Base-by-base conservation (phyloP, 805 yeast species). In the Metschnikowia koreensis region DNA sequence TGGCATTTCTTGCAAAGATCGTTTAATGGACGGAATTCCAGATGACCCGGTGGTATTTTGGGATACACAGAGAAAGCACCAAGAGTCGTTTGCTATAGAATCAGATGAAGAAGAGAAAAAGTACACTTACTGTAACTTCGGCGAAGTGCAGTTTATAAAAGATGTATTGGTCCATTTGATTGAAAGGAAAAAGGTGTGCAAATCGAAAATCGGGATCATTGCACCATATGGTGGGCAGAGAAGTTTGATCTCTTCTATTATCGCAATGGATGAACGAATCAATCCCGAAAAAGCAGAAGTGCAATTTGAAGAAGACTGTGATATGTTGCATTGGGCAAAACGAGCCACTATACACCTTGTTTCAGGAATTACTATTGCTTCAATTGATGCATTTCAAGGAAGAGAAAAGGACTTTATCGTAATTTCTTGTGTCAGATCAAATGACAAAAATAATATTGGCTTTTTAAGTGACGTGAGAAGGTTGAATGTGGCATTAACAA, bases 211-310 rank as follows among this genome's bases (percentile, higher is more conserved):
- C 64, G 97, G 97, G 65, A 86, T 92, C 33, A 85, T 92, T 47
- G 90, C 97, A 6, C 97, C 97, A 0, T 92, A 92, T 67, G 96
- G 89, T 66, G 97, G 97, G 33, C 97, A 92, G 70, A 74, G 96
- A 55, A 87, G 90, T 0, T 90, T 85, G 64, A 72, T 92, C 46
- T 79, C 82, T 9, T 17, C 26, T 8, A 22, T 31, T 12, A 26
- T 46, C 3, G 17, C 28, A 8, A 31, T 15, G 16, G 27, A 47
- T 33, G 29, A 27, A 15, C 22, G 26, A 6, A 34, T 38, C 34
- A 37, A 47, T 22, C 41, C 33, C 26, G 28, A 29, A 17, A 27
- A 13, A 5, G 26, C 13, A 17, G 33, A 27, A 15, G 13, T 36
- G 3, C 38, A 33, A 11, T 17, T 29, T 9, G 39, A 46, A 12